phyloP scores from a whole-genome alignment of 2,329 filamentous ascomycete genomes.

The Trichoderma polysporum region DNA sequence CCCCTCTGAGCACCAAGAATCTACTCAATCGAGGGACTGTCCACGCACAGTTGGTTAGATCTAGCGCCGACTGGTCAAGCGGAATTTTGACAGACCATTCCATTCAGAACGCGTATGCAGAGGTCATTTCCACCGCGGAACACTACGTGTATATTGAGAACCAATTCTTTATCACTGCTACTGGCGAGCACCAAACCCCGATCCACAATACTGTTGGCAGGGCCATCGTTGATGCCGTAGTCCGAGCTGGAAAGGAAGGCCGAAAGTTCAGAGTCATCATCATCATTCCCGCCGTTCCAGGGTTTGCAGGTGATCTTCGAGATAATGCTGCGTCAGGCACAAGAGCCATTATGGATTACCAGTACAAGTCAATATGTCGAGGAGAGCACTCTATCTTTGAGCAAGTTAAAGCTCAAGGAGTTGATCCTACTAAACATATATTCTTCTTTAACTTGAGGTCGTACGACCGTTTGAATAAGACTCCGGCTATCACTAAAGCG shows the following conservation, averaged over 20 bases:
- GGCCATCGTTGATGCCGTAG: constrained; percentile 87
- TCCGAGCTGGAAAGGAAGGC: constrained; percentile 75
- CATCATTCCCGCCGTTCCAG: constrained; percentile 86
- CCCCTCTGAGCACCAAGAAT: constrained; percentile 65
- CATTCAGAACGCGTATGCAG: constrained; percentile 83
- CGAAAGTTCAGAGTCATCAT: constrained; percentile 91
- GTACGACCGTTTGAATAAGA: constrained; percentile 90
- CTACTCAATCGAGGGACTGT: constrained; percentile 68
- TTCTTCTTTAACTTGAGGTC: constrained; percentile 93
- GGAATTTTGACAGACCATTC: constrained; percentile 82
- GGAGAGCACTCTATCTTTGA: constrained; percentile 90
- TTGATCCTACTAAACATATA: constrained; percentile 77
- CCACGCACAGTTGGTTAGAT: constrained; percentile 82
- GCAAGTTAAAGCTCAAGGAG: constrained; percentile 67
- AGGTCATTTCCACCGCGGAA: constrained; percentile 81
- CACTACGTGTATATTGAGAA: constrained; percentile 98
- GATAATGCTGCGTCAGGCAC: constrained; percentile 82
- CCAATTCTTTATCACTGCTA: constrained; percentile 97
- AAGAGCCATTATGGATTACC: constrained; percentile 95
- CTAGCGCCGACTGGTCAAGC: constrained; percentile 90
- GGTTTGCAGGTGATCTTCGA: constrained; percentile 88
- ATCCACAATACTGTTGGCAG: constrained; percentile 85
- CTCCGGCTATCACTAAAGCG: constrained; percentile 66
- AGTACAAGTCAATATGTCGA: constrained; percentile 93
- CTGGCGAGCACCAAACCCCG: constrained; percentile 80